A percentile compares a stretch with the other conserved stretches of the same genome.
These are phyloP conservation scores for Aspergillus sclerotiicarbonarius DNA, from an alignment of 495 filamentous ascomycete species.

Conservation along the genomic window DNA sequence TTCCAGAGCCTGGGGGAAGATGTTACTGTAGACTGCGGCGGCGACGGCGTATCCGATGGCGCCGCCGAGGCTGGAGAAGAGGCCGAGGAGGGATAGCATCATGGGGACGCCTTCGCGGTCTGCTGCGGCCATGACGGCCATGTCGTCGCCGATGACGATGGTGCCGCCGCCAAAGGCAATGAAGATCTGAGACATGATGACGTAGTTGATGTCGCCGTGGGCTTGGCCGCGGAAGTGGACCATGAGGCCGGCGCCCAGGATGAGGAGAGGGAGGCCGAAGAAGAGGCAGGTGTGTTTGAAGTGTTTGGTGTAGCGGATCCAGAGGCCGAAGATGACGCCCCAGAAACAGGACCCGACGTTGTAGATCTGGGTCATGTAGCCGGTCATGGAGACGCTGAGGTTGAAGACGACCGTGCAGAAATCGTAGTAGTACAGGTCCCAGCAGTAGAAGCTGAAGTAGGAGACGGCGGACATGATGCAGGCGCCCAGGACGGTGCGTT, in stretches of 20 bases:
- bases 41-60: conserved; percentile 65
- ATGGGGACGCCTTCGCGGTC: conserved; percentile 63
- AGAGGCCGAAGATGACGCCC: conserved; percentile 52
- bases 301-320: conserved; percentile 54
- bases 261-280: conserved; percentile 61
- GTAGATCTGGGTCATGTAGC: conserved; percentile 68
- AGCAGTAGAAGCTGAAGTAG: conserved; percentile 65
- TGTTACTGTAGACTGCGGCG: conserved; percentile 61
- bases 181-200: conserved; percentile 78
- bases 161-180: conserved; percentile 69
- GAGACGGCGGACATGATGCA: conserved; percentile 52
- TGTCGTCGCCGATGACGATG: conserved; percentile 65
- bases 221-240: conserved; percentile 65
- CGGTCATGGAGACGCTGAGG: conserved; percentile 53
- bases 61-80: conserved; percentile 67
- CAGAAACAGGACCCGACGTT: conserved; percentile 66
- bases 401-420: conserved; percentile 72
- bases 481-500: conserved; percentile 66
- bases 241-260: conserved; percentile 66
- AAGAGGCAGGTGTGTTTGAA: conserved; percentile 58
- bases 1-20: neutral
- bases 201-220: conserved; percentile 56
- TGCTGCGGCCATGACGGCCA: conserved; percentile 70
- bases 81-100: conserved; percentile 63
- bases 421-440: conserved; percentile 64